Evolutionary conservation across 202 grass and related monocot genomes (phyloP).

Genomic region (Setaria italica): DNA sequence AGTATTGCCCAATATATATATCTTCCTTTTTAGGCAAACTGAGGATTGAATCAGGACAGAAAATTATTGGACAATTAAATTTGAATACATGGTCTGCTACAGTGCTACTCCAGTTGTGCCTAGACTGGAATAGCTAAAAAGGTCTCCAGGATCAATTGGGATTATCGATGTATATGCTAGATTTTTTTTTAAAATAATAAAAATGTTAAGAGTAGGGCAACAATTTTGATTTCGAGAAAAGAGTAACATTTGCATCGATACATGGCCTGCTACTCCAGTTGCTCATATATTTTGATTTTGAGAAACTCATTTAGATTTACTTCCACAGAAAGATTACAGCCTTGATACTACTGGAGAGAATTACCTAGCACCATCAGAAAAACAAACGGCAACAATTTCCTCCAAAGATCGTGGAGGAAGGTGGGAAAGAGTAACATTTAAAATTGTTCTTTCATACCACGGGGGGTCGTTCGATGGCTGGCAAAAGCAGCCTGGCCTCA

Average conservation of each 20-base stretch:
- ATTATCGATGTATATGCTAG: neutral
- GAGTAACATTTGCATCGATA: too few species aligned
- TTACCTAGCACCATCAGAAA: conserved; percentile 27
- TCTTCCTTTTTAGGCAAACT: neutral
- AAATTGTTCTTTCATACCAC: conserved; percentile 87
- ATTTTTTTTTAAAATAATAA: neutral
- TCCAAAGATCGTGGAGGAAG: conserved; percentile 72
- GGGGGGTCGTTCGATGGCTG: conserved; percentile 88
- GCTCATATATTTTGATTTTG: neutral
- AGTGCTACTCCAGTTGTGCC: neutral
- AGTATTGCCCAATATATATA: neutral
- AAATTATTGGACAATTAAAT: neutral
- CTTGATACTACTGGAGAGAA: conserved; percentile 41
- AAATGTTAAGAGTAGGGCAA: neutral
- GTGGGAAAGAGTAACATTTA: conserved; percentile 84
- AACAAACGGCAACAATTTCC: conserved; percentile 31
- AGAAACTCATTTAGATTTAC: neutral
- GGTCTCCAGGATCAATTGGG: neutral
- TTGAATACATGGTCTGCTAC: neutral
- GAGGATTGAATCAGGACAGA: neutral
- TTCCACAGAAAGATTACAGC: conserved; percentile 33
- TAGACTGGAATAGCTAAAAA: conserved; percentile 9
- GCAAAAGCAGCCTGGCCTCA: conserved; percentile 87
- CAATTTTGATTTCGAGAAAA: too few species aligned
- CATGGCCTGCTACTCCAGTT: too few species aligned